Evolutionary conservation across 2,329 filamentous ascomycete genomes (phyloP).

Genomic region (Claviceps arundinis): DNA sequence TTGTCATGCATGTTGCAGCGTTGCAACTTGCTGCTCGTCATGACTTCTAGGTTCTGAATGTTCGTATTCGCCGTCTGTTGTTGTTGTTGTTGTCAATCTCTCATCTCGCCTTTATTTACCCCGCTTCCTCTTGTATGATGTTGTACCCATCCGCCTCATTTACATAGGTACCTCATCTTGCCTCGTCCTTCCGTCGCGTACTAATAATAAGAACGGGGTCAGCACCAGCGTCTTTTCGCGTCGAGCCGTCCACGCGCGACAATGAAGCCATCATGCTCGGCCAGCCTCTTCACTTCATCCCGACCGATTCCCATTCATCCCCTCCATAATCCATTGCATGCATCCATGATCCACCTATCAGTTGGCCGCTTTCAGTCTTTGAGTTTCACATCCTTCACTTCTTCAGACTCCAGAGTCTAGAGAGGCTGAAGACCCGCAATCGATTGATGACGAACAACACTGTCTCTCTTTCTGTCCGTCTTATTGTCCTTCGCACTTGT

Average conservation of each 20-base stretch:
- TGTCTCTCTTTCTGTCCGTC: not conserved
- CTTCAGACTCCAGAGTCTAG: too few relatives aligned
- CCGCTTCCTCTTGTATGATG: too few relatives aligned
- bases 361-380: too few relatives aligned
- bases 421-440: not conserved
- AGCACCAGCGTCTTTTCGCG: slow-evolving; percentile 5
- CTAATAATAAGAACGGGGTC: not conserved
- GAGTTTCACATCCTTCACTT: too few relatives aligned
- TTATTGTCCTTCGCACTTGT: not conserved
- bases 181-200: not conserved
- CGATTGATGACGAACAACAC: not conserved
- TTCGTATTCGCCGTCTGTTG: too few relatives aligned
- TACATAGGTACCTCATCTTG: not conserved
- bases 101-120: not conserved
- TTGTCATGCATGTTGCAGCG: too few relatives aligned
- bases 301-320: not conserved
- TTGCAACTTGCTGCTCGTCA: too few relatives aligned
- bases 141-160: too few relatives aligned
- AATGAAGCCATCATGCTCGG: slow-evolving; percentile 4
- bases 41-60: too few relatives aligned
- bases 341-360: not conserved
- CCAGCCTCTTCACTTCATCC: not conserved
- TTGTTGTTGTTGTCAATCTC: not conserved
- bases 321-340: not conserved
- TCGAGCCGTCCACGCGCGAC: not conserved